Evolutionary conservation across 2,329 filamentous ascomycete genomes (phyloP), one percentile per base, ranked within the genome.

Genomic region (Plectosphaerella sp.): DNA sequence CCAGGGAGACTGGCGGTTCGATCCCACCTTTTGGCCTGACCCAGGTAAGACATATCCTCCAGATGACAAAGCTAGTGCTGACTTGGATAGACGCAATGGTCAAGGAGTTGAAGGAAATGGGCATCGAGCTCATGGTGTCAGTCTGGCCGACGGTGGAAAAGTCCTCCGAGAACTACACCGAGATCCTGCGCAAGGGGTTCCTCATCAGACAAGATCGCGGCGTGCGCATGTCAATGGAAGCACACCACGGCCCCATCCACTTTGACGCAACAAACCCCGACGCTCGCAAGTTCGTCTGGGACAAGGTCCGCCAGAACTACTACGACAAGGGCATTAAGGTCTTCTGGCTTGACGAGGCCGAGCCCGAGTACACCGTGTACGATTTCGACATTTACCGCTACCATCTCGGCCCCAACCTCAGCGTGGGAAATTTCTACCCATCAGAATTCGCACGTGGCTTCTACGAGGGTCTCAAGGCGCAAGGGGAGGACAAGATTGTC

Each of bases 271-370:
- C 84, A 0, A 84, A 85, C 56, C 81, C 83, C 0, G 75, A 69
- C n/a, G 75, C 84, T 0, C 72, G 82, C 2, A 59, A 71, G 2
- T 87, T 76, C 45, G 70, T 87, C 4, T 88, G 84, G 83, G 61
- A 67, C 1, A 79, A 76, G 49, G 77, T 70, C 1, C 82, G 79
- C 61, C 58, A 75, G 49, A 82, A 86, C 62, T 87, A 87, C 66
- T 80, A 78, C 58, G 64, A 73, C 47, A 79, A 78, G 49, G 84
- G 84, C 2, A 81, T 87, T 63, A 76, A 77, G 54, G 66, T 79
- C 0, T 87, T 87, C 66, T 87, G 84, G 84, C 73, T 87, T 0
- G 84, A 88, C 58, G 84, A 87, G 62, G 84, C 84, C 0, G 84
- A 87, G 59, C 83, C 83, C 0, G 83, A 87, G 61, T 87, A 86